Base-by-base conservation (phyloP, 2,329 filamentous ascomycete genomes). In the Diplodia corticola region DNA sequence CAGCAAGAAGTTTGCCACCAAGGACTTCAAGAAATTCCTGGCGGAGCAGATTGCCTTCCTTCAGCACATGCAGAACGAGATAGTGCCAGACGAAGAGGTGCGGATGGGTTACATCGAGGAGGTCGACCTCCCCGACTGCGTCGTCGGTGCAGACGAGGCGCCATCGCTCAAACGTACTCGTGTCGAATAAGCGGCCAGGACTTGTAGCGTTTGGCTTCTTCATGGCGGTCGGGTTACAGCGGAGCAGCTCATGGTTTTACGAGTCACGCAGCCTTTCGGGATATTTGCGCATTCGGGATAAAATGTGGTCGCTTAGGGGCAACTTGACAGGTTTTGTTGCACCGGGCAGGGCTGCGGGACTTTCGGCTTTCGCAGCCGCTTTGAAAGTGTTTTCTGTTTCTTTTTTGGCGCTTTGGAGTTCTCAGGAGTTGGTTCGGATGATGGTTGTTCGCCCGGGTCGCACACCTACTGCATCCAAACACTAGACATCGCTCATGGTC, bases 1-100 rank as follows among this genome's bases (percentile, higher is more conserved):
- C 22, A 71, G 73, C n/a, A 73, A 74, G 67, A 72, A 71, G 67
- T 73, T 77, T 63, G 73, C 76, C 61, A 78, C 74, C 28, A 67
- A 67, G 49, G 69, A 46, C 7, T 69, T 79, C 67, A 80, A 79
- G 71, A 67, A 57, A 13, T 79, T 80, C 67, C 69, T 80, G 13
- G 66, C 66, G 33, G 72, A 78, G 48, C 73, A 75, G 49, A 65
- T 71, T 48, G 70, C 67, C 7, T 80, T 79, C 67, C 20, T 78
- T 35, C 65, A 71, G 22, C 75, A 75, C 55, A 79, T 74, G 54
- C 70, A 77, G 64, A 67, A 69, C 4, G 78, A 80, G 67, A 69
- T 78, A 12, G 71, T 78, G 0, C 69, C 70, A 26, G 71, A 77
- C 51, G 69, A 70, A 22, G 69, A 73, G 35, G 73, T 77, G 9